Base-by-base conservation (phyloP, 805 yeast genomes). In the Debaryomyces tyrocola region DNA sequence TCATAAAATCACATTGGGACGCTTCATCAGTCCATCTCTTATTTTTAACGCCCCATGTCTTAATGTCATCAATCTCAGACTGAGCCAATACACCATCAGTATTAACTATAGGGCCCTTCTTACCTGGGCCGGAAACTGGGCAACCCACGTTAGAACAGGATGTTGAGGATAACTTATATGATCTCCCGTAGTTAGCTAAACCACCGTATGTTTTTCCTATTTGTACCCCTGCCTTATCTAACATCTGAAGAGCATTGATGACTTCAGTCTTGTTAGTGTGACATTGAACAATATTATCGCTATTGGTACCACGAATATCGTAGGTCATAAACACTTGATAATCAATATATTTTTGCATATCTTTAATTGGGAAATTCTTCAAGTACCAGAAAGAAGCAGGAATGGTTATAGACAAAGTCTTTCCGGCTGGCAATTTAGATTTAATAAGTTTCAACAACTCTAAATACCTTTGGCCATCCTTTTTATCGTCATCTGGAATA, bases 161-260 rank as follows among this genome's bases (percentile, higher is more conserved):
- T 6, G 47, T 42, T 33, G 35, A 35, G 4, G 41, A 12, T 12
- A 52, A 41, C 40, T 52, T 47, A 33, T 28, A 57, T 10, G 56
- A 36, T 44, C 56, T 50, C 1, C 55, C 62, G 44, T 57, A 57
- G 40, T 52, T 57, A 12, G 60, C 62, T 14, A 57, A 41, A 9
- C 62, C 62, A 6, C 58, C 60, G 38, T 46, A 42, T 6, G 54
- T 33, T 41, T 57, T 56, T n/a, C 52, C 40, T 29, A 51, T 49
- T 33, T 53, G 43, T 18, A 56, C 51, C 7, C 59, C 60, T 12
- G 60, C 53, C 36, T 55, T 56, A 9, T 39, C 54, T 6, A 57
- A 28, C 55, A 56, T 45, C 24, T 49, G 38, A 24, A 57, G 35
- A 1, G 57, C 8, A 7, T 38, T 47, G 5, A 33, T 44, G 8